Evolutionary conservation across 768 basidiomycete species (phyloP), one percentile per base, ranked within the genome.

Genomic region (Gyrodon lividus): DNA sequence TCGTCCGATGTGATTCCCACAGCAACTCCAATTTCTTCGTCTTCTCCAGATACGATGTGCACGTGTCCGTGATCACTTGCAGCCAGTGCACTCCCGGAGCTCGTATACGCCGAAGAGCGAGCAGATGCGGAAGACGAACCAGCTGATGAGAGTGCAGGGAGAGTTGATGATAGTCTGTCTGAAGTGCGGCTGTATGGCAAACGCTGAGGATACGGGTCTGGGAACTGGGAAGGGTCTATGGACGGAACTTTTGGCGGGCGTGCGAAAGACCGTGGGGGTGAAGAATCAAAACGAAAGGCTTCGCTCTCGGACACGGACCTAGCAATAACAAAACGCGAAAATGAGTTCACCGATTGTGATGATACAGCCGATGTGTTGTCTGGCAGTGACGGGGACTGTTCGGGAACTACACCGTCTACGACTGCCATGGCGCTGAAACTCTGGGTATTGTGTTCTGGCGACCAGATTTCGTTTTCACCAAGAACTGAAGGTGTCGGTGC

Each of bases 101-200:
- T 85, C 20, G 87, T 86, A 63, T 89, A 89, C 5, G 88, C 87
- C 4, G 87, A 87, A 7, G 89, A 89, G 44, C 88, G 79, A 6
- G 86, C 81, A 5, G 87, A 89, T 2, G 78, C 76, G 28, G 84
- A 82, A 22, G 86, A 85, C 0, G 90, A 87, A 40, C 81, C 81
- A 37, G 80, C 79, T 4, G 86, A 86, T 3, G 87, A 89, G 48
- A 88, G 81, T 14, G 83, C 74, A 4, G 84, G 85, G 10, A 77
- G 71, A 5, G 72, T 53, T 1, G 72, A 72, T 8, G 71, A 70
- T n/a, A 55, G 26, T 48, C 69, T 59, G 42, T 68, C 67, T 17
- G 69, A 69, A 20, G 58, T 58, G 43, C 61, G 73, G 59, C 70
- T 71, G 45, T 75, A 81, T 6, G 73, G 79, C 9, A 74, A 70